These are phyloP conservation scores for Vitis rupestris DNA, from an alignment of 164 flowering plant genomes.

Conservation along the genomic window DNA sequence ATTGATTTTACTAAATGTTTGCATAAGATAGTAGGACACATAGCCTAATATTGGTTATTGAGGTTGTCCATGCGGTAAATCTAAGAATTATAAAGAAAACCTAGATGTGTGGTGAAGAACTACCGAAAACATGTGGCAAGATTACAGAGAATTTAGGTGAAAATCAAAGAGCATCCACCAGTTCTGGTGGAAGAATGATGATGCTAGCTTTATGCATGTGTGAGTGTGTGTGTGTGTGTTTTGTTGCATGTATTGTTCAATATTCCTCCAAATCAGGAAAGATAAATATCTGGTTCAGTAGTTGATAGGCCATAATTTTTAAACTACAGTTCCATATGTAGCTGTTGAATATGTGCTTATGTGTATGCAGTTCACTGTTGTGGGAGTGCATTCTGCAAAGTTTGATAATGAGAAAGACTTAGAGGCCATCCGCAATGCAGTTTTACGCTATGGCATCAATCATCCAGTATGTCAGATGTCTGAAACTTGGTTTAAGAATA, in stretches of 20 bases:
- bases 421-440: conserved; percentile 94
- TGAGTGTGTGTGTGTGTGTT: too few species aligned
- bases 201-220: too few species aligned
- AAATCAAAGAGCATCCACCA: too few species aligned
- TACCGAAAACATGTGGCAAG: too few species aligned
- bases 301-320: background rate
- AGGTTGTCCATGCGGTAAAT: too few species aligned
- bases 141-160: too few species aligned
- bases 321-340: background rate
- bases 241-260: background rate
- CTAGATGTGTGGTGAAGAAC: too few species aligned
- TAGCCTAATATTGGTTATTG: too few species aligned
- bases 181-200: too few species aligned
- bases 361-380: conserved; percentile 70
- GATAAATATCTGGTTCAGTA: background rate
- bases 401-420: conserved; percentile 96
- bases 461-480: conserved; percentile 73
- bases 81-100: too few species aligned
- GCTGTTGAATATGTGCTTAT: background rate
- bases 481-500: background rate
- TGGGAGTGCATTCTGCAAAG: conserved; percentile 98
- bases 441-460: conserved; percentile 73
- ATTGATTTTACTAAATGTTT: too few species aligned
- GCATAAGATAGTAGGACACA: too few species aligned
- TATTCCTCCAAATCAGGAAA: background rate